Evolutionary conservation across 495 filamentous ascomycete genomes (phyloP), one percentile per base, ranked within the genome.

Genomic region (Annulohypoxylon nitens): DNA sequence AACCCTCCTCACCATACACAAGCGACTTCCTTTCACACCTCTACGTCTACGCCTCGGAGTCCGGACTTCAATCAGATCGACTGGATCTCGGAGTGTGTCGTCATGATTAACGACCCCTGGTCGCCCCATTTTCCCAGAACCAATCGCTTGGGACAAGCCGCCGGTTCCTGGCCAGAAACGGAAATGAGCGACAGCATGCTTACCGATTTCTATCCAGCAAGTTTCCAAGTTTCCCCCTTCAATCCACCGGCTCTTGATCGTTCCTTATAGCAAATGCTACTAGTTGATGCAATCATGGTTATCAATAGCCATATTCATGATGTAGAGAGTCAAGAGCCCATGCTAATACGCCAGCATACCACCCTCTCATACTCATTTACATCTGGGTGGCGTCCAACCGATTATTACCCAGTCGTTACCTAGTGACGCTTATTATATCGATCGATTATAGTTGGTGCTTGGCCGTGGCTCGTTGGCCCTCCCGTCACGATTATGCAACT

Each of bases 291-390:
- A 63, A 67, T 67, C 48, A 75, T 65, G 26, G 23, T 25, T 53
- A 65, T 55, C 45, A 57, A 63, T 43, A 18, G 54, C 26, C 54
- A 63, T 50, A 26, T 71, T 43, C 59, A 75, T 75, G 72, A 77
- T 77, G 72, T 73, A 75, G 75, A 70, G 53, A 36, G 37, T 59
- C 53, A 63, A 65, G 65, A 34, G 12, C 36, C 69, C 20, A 61
- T 54, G 50, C n/a, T 25, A 11, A 20, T 10, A 54, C 71, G 58
- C 14, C 25, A 33, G 20, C 48, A 33, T 75, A 45, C 58, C 47
- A 55, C 67, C 50, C 57, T 33, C 64, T 63, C 64, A 70, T 61
- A 57, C 53, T 5, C 47, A 45, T 59, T 63, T 61, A 70, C 65
- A 57, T 58, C 9, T 36, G 39, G 16, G 34, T 64, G 45, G 54